Evolutionary conservation across 2,329 filamentous ascomycete genomes (phyloP).

Genomic region (Colletotrichum ledebouriae): DNA sequence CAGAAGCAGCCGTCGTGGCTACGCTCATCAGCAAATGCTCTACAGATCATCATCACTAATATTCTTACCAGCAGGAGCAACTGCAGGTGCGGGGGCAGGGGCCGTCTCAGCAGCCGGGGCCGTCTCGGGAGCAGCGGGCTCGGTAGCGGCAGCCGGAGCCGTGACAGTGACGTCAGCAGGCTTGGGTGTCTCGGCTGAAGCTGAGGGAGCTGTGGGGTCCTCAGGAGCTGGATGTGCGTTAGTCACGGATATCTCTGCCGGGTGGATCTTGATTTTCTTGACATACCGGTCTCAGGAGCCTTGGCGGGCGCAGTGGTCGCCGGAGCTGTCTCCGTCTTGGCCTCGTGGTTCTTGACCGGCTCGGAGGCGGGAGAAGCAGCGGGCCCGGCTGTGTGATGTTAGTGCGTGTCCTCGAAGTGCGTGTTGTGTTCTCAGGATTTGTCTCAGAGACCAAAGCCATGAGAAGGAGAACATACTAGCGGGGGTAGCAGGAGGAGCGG

Average conservation of each 20-base stretch:
- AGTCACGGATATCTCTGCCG: conserved; percentile 19
- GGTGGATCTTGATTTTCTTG: not conserved
- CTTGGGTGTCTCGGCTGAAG: conserved; percentile 39
- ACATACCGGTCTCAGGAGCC: conserved; percentile 38
- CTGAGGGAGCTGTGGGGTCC: conserved; percentile 46
- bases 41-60: not conserved
- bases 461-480: conserved; percentile 28
- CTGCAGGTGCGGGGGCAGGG: conserved; percentile 17
- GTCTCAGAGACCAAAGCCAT: not conserved
- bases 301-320: conserved; percentile 42
- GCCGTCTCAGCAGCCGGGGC: conserved; percentile 42
- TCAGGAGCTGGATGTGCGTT: conserved; percentile 46
- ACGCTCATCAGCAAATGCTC: not conserved
- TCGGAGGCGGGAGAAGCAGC: conserved; percentile 36
- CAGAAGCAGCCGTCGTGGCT: conserved; percentile 43
- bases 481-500: conserved; percentile 40
- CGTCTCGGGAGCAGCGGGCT: conserved; percentile 7
- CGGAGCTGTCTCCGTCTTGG: conserved; percentile 37
- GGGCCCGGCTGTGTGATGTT: conserved; percentile 35
- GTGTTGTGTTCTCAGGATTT: not conserved
- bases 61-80: conserved; percentile 31
- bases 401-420: not conserved
- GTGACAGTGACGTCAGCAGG: conserved; percentile 44
- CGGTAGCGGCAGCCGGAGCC: conserved; percentile 45
- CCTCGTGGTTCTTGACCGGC: conserved; percentile 41